Conservation (phyloP, 169 alveolate species). For the Plasmodium cynomolgi region DNA sequence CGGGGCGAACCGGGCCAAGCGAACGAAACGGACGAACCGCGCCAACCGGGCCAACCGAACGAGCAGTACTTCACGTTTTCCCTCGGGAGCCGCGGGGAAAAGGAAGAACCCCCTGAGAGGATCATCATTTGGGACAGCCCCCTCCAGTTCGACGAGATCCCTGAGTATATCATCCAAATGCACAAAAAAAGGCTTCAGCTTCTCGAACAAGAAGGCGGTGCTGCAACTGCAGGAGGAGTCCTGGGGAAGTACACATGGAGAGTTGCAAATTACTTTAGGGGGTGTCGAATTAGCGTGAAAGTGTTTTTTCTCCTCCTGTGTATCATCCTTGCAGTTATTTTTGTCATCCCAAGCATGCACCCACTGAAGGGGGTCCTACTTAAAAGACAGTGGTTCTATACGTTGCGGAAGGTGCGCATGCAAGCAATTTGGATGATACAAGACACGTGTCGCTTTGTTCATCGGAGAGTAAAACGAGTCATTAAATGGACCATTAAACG, state of each 20-base stretch:
- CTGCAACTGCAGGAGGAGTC: not conserved
- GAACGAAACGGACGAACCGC: not conserved
- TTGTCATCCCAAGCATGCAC: conserved; percentile 36
- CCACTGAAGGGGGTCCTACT: not conserved
- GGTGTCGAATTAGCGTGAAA: not conserved
- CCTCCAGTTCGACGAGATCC: not conserved
- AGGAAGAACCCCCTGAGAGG: not conserved
- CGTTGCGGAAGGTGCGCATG: not conserved
- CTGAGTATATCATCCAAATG: not conserved
- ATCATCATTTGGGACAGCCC: not conserved
- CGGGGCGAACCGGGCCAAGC: not conserved
- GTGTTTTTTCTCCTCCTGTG: not conserved
- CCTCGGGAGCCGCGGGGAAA: not conserved
- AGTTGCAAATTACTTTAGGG: not conserved
- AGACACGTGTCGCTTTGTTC: not conserved
- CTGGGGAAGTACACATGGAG: not conserved
- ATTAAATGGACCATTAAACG: not conserved
- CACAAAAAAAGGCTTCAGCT: conserved; percentile 3
- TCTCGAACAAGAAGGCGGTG: not conserved
- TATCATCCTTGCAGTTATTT: not conserved
- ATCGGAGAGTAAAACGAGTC: not conserved
- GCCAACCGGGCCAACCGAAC: not conserved
- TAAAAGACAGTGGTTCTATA: conserved; percentile 18
- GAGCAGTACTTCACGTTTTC: not conserved
- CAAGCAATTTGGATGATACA: conserved; percentile 7